Evolutionary conservation across 306 rosid species (phyloP).

Genomic region (Cyamopsis tetragonoloba): DNA sequence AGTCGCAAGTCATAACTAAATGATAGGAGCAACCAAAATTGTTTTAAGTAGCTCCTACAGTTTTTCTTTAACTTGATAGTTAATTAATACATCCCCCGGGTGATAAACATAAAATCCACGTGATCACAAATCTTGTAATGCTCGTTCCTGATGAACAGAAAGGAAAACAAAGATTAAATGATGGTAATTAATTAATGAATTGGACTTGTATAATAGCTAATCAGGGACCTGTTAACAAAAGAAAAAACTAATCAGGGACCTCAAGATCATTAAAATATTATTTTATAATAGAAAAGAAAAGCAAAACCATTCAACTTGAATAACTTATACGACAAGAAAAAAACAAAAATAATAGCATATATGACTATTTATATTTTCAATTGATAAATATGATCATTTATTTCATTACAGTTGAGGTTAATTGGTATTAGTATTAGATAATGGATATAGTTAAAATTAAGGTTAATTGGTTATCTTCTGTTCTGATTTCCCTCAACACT

Average conservation of each 20-base stretch:
- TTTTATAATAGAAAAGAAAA: not conserved
- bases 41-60: not conserved
- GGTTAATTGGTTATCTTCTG: not conserved
- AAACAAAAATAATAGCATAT: not conserved
- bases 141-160: not conserved
- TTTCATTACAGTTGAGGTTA: not conserved
- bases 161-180: not conserved
- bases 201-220: not conserved
- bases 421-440: not conserved
- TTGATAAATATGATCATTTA: not conserved
- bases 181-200: not conserved
- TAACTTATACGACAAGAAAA: not conserved
- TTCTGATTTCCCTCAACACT: not conserved
- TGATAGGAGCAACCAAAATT: slow-evolving; percentile 20
- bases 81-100: not conserved
- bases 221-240: not conserved
- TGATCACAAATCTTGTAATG: slow-evolving; percentile 8
- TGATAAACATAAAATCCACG: not conserved
- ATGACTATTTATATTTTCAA: not conserved
- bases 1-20: slow-evolving; percentile 9
- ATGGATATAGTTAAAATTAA: not conserved
- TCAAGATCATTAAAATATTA: not conserved
- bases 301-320: not conserved
- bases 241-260: not conserved
- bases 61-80: not conserved